Percentiles rank a stretch among this genome's conserved stretches.
phyloP scores from a whole-genome alignment of 768 basidiomycete genomes.

The Tylopilus felleus region DNA sequence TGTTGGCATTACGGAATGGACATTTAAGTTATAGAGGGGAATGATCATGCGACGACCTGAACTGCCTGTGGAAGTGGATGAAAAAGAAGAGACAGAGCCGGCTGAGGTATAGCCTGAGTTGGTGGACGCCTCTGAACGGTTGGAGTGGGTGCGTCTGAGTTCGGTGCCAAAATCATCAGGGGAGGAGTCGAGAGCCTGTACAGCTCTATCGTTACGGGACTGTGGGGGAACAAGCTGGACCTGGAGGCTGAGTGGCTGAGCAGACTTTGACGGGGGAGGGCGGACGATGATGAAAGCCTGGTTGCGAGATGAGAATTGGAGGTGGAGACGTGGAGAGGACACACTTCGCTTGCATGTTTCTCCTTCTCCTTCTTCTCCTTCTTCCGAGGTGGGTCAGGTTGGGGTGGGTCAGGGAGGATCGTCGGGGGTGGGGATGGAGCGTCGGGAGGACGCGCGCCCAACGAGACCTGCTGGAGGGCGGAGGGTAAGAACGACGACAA shows the following conservation, averaged over 20 bases:
- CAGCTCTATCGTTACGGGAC: constrained; percentile 40
- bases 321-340: constrained; percentile 11
- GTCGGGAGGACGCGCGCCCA: constrained; percentile 23
- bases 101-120: constrained; percentile 51
- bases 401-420: constrained; percentile 4
- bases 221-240: constrained; percentile 79
- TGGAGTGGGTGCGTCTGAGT: constrained; percentile 34
- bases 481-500: constrained; percentile 50
- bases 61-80: constrained; percentile 42
- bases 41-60: constrained; percentile 70
- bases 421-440: constrained; percentile 11
- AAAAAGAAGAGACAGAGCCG: constrained; percentile 37
- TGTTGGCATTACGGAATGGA: constrained; percentile 85
- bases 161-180: constrained; percentile 29
- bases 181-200: constrained; percentile 45
- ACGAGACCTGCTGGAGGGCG: constrained; percentile 40
- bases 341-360: constrained; percentile 47
- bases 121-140: constrained; percentile 48
- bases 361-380: constrained; percentile 34
- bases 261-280: constrained; percentile 81
- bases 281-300: constrained; percentile 92
- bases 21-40: constrained; percentile 82
- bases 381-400: constrained; percentile 39
- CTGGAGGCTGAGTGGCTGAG: constrained; percentile 86
- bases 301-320: constrained; percentile 5